Percentiles rank a stretch among this genome's conserved stretches.
These are phyloP conservation scores for Debaryomyces subglobosus DNA, from an alignment of 1,139 yeast species.

Conservation along the genomic window DNA sequence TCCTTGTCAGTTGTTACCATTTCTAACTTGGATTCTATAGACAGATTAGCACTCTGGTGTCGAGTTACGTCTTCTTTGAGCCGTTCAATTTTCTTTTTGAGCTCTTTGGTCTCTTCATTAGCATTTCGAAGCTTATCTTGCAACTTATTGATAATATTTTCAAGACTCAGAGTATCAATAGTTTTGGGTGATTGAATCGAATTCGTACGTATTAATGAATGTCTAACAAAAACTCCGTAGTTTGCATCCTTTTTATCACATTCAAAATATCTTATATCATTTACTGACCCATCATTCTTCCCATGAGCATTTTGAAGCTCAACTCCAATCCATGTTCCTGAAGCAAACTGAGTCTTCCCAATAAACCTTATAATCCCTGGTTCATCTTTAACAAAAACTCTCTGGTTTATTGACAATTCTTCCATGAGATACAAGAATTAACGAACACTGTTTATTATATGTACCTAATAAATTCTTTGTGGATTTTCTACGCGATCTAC, in stretches of 20 bases:
- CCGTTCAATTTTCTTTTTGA: conserved; percentile 22
- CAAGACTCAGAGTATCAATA: background rate
- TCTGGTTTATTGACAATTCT: conserved; percentile 35
- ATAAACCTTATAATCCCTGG: conserved; percentile 50
- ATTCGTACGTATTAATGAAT: conserved; percentile 17
- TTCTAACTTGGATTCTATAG: conserved; percentile 49
- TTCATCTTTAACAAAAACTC: conserved; percentile 44
- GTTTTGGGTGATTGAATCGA: background rate
- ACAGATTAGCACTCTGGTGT: conserved; percentile 5
- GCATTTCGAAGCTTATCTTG: conserved; percentile 42
- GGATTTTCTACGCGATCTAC: conserved; percentile 7
- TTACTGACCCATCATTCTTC: conserved; percentile 77
- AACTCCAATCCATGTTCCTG: conserved; percentile 79
- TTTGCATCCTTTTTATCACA: conserved; percentile 37
- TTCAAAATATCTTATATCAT: conserved; percentile 64
- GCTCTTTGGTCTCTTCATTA: conserved; percentile 29
- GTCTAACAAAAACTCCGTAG: conserved; percentile 66
- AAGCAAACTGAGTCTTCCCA: conserved; percentile 61
- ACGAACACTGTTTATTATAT: background rate
- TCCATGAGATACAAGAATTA: background rate
- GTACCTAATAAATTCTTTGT: background rate
- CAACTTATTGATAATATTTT: conserved; percentile 44
- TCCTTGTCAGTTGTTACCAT: conserved; percentile 57
- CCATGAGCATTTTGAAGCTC: conserved; percentile 68
- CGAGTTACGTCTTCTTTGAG: conserved; percentile 22